phyloP scores from a whole-genome alignment of 2,329 filamentous ascomycete genomes.

The Epichloe sibirici region DNA sequence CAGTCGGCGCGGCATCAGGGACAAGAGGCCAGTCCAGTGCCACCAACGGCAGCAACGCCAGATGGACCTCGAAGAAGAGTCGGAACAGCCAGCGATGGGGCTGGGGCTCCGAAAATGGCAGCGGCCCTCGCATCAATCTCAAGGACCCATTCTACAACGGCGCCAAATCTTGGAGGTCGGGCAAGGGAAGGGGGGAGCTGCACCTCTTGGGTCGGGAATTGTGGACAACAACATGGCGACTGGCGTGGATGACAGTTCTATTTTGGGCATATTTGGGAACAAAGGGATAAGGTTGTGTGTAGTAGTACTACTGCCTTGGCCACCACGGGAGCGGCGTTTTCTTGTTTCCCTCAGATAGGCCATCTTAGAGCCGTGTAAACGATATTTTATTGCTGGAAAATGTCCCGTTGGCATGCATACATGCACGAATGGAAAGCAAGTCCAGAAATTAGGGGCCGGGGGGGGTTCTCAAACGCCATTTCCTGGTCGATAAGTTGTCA shows the following conservation, averaged over 20 bases:
- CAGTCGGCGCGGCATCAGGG: slow-evolving; percentile 8
- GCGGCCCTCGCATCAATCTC: slow-evolving; percentile 42
- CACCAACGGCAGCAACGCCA: slow-evolving; percentile 10
- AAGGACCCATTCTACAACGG: slow-evolving; percentile 28
- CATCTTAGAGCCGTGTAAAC: too few species aligned
- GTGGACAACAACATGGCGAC: slow-evolving; percentile 46
- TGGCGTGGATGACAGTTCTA: slow-evolving; percentile 48
- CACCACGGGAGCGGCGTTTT: not conserved
- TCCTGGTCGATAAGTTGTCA: too few species aligned
- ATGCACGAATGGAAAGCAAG: too few species aligned
- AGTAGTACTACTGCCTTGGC: not conserved
- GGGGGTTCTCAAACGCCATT: too few species aligned
- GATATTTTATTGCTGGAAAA: too few species aligned
- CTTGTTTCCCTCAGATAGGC: not conserved
- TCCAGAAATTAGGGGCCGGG: too few species aligned
- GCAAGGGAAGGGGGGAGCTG: slow-evolving; percentile 20
- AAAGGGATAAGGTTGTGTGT: slow-evolving; percentile 33
- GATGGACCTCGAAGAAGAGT: slow-evolving; percentile 15
- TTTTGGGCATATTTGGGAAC: slow-evolving; percentile 59
- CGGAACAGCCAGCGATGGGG: slow-evolving; percentile 25
- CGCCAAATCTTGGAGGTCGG: slow-evolving; percentile 21
- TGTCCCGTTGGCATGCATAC: too few species aligned
- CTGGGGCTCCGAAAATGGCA: slow-evolving; percentile 28
- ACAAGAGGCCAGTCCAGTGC: slow-evolving; percentile 10
- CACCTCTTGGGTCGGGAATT: slow-evolving; percentile 46